Base-by-base conservation (phyloP, 75 land plant species). In the Pinus albicaulis region DNA sequence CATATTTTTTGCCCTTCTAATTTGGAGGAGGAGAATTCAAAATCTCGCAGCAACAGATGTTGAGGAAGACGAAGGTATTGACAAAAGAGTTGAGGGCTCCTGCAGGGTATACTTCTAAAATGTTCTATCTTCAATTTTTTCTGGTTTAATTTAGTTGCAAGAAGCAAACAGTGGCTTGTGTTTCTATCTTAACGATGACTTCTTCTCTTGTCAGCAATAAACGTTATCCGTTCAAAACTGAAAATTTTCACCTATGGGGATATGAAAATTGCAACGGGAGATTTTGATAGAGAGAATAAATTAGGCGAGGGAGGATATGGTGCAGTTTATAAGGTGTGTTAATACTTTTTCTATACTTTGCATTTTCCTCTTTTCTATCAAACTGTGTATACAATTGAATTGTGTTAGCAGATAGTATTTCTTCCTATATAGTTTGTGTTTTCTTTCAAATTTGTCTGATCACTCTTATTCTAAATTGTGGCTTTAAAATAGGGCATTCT, bases 241-340 rank as follows among this genome's bases (percentile, higher is more conserved):
- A 66, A 84, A 76, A 84, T 79, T 31, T 84, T 84, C 63, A 84
- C 75, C 31, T 87, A 84, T 58, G 55, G 72, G 22, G 86, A 84
- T 59, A 66, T 87, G 53, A 84, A 55, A 69, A 38, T 6, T 55
- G 71, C 55, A 20, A 78, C 80, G 25, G 17, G 78, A 53, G 76
- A 78, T 48, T 80, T 80, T 36, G 66, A 79, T 55, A 48, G 34
- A 79, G 68, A 79, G 59, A 79, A 80, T 17, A 78, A 53, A 52
- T 55, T 80, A 52, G 81, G 81, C 14, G 80, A 80, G 25, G 81
- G 81, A 25, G 72, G 66, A 55, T 80, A 61, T 52, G 81, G 81
- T 31, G 80, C 81, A 28, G 81, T 80, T 78, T 64, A 78, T 79
- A 80, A 80, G 81, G 81, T 80, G 24, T 20, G 36, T 57, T 57